phyloP scores from a whole-genome alignment of 202 grass and related monocot species.

The Carex arenaria region DNA sequence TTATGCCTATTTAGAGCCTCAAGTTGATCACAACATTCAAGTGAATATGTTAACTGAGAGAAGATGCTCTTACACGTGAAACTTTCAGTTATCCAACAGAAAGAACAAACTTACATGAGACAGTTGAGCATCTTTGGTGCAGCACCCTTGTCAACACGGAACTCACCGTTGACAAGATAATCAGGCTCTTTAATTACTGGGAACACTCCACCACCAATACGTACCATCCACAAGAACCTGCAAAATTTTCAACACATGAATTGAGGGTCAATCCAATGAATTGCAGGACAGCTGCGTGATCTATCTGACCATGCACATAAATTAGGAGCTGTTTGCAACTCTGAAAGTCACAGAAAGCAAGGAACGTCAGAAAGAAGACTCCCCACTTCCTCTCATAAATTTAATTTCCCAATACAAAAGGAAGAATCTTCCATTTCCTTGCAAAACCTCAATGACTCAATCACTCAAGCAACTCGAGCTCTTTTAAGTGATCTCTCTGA shows the following conservation, averaged over 20 bases:
- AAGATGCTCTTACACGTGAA: background rate
- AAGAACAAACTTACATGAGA: slow-evolving; percentile 65
- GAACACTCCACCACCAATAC: slow-evolving; percentile 95
- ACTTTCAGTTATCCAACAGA: background rate
- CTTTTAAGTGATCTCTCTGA: background rate
- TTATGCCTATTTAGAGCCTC: background rate
- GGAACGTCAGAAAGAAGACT: background rate
- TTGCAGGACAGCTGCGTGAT: background rate
- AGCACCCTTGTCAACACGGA: slow-evolving; percentile 91
- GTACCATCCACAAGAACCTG: slow-evolving; percentile 99
- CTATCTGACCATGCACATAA: background rate
- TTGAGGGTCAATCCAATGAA: background rate
- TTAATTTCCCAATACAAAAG: background rate
- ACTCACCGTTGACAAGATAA: slow-evolving; percentile 98
- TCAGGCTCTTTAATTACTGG: slow-evolving; percentile 98
- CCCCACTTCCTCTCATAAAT: background rate
- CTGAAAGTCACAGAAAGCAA: background rate
- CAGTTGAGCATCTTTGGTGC: slow-evolving; percentile 98
- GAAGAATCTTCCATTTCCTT: slow-evolving; percentile 2
- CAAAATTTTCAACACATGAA: slow-evolving; percentile 13
- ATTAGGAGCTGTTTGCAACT: background rate
- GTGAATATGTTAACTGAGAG: background rate
- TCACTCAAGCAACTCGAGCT: background rate
- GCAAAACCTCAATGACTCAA: background rate
- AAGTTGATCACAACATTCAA: background rate